Evolutionary conservation across 805 yeast genomes (phyloP).

Genomic region (Scheffersomyces coipomensis): DNA sequence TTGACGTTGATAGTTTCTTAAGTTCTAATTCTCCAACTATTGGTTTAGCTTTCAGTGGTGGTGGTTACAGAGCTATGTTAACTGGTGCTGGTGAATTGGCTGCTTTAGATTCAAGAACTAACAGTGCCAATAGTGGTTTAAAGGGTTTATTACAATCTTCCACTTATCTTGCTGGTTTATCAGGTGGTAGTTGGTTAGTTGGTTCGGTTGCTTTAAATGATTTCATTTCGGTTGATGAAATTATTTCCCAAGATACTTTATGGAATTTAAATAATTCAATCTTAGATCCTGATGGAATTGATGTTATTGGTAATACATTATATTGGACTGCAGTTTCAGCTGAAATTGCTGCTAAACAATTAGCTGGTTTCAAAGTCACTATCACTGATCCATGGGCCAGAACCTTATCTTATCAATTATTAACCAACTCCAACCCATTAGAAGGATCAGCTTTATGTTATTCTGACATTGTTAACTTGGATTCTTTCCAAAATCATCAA

Average conservation of each 20-base stretch:
- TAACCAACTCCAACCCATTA: conserved; percentile 18
- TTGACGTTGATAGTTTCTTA: conserved; percentile 20
- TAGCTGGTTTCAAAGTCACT: conserved; percentile 32
- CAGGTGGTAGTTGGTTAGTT: conserved; percentile 63
- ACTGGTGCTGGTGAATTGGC: conserved; percentile 81
- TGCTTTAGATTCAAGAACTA: conserved; percentile 75
- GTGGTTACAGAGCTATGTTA: conserved; percentile 50
- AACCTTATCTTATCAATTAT: conserved; percentile 37
- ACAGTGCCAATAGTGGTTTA: conserved; percentile 52
- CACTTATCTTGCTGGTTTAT: conserved; percentile 71
- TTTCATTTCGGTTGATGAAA: conserved; percentile 49
- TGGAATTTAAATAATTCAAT: conserved; percentile 59
- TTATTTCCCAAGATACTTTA: conserved; percentile 24
- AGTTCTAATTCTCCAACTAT: conserved; percentile 16
- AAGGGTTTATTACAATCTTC: conserved; percentile 75
- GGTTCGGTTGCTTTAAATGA: conserved; percentile 44
- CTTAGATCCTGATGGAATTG: conserved; percentile 63
- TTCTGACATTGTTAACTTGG: conserved; percentile 6
- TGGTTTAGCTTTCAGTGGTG: conserved; percentile 39
- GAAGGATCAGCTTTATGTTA: conserved; percentile 16
- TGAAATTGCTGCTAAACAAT: conserved; percentile 28
- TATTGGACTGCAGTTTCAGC: conserved; percentile 68
- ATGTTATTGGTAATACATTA: conserved; percentile 50
- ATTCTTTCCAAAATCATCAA: conserved; percentile 44
- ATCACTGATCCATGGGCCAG: conserved; percentile 43